A percentile compares a stretch with the other conserved stretches of the same genome.
These are phyloP conservation scores for Lepidium didymum DNA, from an alignment of 345 rosid genomes.

Conservation along the genomic window DNA sequence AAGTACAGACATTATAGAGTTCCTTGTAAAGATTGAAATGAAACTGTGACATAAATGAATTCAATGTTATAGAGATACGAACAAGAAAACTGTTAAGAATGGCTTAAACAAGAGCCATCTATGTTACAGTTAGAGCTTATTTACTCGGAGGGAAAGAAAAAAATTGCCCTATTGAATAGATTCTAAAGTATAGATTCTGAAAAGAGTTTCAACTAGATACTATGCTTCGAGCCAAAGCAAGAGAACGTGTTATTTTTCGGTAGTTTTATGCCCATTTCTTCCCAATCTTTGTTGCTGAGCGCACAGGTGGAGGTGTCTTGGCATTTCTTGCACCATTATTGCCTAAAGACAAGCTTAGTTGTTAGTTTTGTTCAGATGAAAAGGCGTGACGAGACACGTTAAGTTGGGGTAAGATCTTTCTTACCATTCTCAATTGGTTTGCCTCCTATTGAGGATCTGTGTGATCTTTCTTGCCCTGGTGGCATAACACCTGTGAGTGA, in stretches of 20 bases:
- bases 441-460: slow-evolving; percentile 80
- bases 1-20: background rate
- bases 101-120: slow-evolving; percentile 9
- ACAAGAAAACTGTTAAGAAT: slow-evolving; percentile 5
- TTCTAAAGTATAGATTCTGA: slow-evolving; percentile 1
- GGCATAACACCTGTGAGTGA: slow-evolving; percentile 60
- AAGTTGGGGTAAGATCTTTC: slow-evolving; percentile 14
- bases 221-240: slow-evolving; percentile 53
- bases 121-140: slow-evolving; percentile 18
- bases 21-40: slow-evolving; percentile 18
- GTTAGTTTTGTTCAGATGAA: background rate
- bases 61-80: slow-evolving; percentile 9
- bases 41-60: slow-evolving; percentile 14
- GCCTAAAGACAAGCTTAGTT: slow-evolving; percentile 17
- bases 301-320: slow-evolving; percentile 72
- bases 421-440: slow-evolving; percentile 46
- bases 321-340: slow-evolving; percentile 50
- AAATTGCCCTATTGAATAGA: background rate
- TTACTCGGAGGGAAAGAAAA: slow-evolving; percentile 11
- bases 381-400: background rate
- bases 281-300: slow-evolving; percentile 33
- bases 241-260: slow-evolving; percentile 1
- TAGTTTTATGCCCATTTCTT: slow-evolving; percentile 41
- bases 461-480: slow-evolving; percentile 41
- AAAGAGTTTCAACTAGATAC: slow-evolving; percentile 1